Evolutionary conservation across 257 asterid species (phyloP).

Genomic region (Agastache rugosa): DNA sequence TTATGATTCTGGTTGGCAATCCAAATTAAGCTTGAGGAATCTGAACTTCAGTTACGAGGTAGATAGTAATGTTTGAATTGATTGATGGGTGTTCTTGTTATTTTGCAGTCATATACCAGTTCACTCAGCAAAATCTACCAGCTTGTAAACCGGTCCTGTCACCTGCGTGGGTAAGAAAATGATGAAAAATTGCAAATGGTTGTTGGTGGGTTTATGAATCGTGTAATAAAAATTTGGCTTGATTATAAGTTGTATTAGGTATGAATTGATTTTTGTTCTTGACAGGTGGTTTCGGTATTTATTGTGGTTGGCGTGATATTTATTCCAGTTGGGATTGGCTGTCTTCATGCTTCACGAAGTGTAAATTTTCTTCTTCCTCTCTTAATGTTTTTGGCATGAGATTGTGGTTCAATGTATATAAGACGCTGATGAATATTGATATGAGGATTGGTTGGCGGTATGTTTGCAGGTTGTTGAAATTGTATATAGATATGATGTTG

Average conservation of each 20-base stretch:
- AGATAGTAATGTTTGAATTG: slow-evolving; percentile 6
- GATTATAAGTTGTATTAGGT: neutral
- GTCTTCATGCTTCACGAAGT: slow-evolving; percentile 68
- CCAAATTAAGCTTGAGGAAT: slow-evolving; percentile 5
- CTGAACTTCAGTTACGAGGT: slow-evolving; percentile 14
- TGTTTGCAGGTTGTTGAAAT: slow-evolving; percentile 68
- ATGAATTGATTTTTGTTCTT: slow-evolving; percentile 30
- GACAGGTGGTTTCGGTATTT: slow-evolving; percentile 70
- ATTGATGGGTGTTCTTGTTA: slow-evolving; percentile 15
- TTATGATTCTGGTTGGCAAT: slow-evolving; percentile 20
- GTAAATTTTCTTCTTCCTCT: slow-evolving; percentile 44
- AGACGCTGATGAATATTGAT: slow-evolving; percentile 21
- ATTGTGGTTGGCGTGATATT: slow-evolving; percentile 63
- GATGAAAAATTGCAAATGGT: slow-evolving; percentile 1
- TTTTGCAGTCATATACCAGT: slow-evolving; percentile 66
- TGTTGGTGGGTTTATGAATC: slow-evolving; percentile 8
- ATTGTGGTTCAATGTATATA: slow-evolving; percentile 15
- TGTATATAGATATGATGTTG: slow-evolving; percentile 71
- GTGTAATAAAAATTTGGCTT: slow-evolving; percentile 16
- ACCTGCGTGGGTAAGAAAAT: slow-evolving; percentile 65
- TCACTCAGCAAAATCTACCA: slow-evolving; percentile 78
- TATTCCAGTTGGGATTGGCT: slow-evolving; percentile 68
- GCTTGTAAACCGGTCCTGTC: slow-evolving; percentile 84
- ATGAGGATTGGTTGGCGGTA: slow-evolving; percentile 23
- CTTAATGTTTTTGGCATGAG: neutral